Evolutionary conservation across 2,329 filamentous ascomycete genomes (phyloP).

Genomic region (Fusarium kyushuense): DNA sequence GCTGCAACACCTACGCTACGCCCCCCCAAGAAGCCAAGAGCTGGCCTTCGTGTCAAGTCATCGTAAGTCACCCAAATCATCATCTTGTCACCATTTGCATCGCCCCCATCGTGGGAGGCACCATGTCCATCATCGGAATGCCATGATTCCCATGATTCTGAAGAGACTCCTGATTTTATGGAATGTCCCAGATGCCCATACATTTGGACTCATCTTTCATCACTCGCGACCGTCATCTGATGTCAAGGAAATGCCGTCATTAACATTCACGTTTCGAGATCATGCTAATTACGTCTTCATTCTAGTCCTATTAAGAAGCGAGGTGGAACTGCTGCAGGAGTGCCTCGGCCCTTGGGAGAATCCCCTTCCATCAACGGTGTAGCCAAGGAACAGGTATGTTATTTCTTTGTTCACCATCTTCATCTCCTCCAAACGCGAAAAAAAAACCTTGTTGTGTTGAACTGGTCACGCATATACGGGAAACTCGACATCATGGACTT

Average conservation of each 20-base stretch:
- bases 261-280: not conserved
- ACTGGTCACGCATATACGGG: not conserved
- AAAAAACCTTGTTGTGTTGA: not conserved
- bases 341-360: constrained; percentile 74
- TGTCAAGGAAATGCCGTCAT: not conserved
- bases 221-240: constrained; percentile 2
- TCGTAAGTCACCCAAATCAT: constrained; percentile 66
- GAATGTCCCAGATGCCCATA: constrained; percentile 29
- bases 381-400: constrained; percentile 64
- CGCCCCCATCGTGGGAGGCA: constrained; percentile 8
- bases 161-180: constrained; percentile 20
- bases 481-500: constrained; percentile 14
- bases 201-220: constrained; percentile 20
- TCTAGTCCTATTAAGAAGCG: constrained; percentile 79
- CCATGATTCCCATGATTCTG: not conserved
- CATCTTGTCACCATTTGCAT: constrained; percentile 3
- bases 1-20: constrained; percentile 70
- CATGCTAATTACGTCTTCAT: constrained; percentile 46
- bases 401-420: not conserved
- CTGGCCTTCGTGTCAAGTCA: constrained; percentile 73
- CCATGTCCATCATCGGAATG: not conserved
- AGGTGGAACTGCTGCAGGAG: constrained; percentile 74
- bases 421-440: not conserved
- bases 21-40: constrained; percentile 70
- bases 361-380: constrained; percentile 70